A percentile compares a stretch with the other conserved stretches of the same genome.
Conservation (phyloP, 2,329 filamentous ascomycete genomes). For the Beauveria caledonica region DNA sequence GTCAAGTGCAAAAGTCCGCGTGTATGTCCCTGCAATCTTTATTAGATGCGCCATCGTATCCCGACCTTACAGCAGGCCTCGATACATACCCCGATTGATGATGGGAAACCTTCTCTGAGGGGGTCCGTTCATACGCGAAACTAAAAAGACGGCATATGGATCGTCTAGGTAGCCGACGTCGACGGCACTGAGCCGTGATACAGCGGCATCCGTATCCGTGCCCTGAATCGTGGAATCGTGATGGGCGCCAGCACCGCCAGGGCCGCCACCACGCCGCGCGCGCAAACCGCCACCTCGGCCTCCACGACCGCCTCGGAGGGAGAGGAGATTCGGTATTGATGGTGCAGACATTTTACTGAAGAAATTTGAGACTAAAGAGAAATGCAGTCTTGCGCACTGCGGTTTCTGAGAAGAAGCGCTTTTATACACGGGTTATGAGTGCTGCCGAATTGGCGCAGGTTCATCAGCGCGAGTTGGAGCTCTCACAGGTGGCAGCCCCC, state of each 20-base stretch:
- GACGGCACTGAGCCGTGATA: constrained; percentile 83
- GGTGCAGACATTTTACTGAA: constrained; percentile 53
- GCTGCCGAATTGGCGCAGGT: too few species aligned
- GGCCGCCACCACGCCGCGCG: constrained; percentile 26
- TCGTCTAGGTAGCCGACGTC: constrained; percentile 78
- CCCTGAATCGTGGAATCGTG: constrained; percentile 69
- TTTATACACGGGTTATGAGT: too few species aligned
- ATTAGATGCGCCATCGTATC: background rate
- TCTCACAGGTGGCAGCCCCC: too few species aligned
- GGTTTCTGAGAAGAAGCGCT: too few species aligned
- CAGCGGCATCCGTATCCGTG: constrained; percentile 86
- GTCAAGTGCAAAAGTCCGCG: constrained; percentile 78
- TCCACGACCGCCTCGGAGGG: constrained; percentile 38
- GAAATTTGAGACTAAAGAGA: too few species aligned
- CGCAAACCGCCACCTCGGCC: constrained; percentile 28
- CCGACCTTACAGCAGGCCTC: background rate
- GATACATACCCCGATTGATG: constrained; percentile 76
- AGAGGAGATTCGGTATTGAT: constrained; percentile 73
- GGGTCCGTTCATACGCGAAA: constrained; percentile 38
- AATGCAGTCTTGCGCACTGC: too few species aligned
- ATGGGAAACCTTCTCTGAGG: constrained; percentile 68
- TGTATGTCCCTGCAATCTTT: constrained; percentile 67
- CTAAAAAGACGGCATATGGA: constrained; percentile 65
- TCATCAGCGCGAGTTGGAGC: too few species aligned
- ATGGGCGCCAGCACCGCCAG: constrained; percentile 33